Conservation (phyloP, 2,329 filamentous ascomycete species). For the Pseudogymnoascus sp. region DNA sequence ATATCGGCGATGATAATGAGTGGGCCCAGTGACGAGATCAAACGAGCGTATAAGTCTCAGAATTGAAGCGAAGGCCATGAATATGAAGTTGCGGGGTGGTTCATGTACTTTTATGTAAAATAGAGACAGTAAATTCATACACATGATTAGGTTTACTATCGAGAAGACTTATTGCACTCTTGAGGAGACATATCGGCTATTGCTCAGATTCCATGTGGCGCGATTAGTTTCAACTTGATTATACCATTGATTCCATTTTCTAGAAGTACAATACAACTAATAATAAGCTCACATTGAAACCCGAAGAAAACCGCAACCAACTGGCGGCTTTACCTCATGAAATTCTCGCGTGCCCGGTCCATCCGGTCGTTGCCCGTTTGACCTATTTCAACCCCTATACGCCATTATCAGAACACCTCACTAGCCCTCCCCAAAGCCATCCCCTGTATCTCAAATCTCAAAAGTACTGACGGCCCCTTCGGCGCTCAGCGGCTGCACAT, state of each 20-base stretch:
- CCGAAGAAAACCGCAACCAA: slow-evolving; percentile 1
- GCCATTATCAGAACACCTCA: slow-evolving; percentile 6
- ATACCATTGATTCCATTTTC: slow-evolving; percentile 3
- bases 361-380: not conserved
- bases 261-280: slow-evolving; percentile 6
- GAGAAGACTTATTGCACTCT: not conserved
- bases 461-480: slow-evolving; percentile 32
- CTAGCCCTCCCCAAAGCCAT: not conserved
- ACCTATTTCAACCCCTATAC: slow-evolving; percentile 4
- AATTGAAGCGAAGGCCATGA: not conserved
- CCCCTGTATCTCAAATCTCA: not conserved
- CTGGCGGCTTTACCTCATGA: not conserved
- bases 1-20: slow-evolving; percentile 35
- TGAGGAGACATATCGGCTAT: not conserved
- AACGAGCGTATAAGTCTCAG: not conserved
- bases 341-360: slow-evolving; percentile 1
- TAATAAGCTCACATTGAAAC: slow-evolving; percentile 9
- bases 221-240: not conserved
- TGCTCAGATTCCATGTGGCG: not conserved
- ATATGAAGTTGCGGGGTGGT: not conserved
- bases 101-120: not conserved
- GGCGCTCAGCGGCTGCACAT: slow-evolving; percentile 46
- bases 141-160: not conserved
- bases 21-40: slow-evolving; percentile 18
- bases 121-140: not conserved